These are phyloP conservation scores for Caloboletus firmus DNA, from an alignment of 1,284 basidiomycete genomes.

Conservation along the genomic window DNA sequence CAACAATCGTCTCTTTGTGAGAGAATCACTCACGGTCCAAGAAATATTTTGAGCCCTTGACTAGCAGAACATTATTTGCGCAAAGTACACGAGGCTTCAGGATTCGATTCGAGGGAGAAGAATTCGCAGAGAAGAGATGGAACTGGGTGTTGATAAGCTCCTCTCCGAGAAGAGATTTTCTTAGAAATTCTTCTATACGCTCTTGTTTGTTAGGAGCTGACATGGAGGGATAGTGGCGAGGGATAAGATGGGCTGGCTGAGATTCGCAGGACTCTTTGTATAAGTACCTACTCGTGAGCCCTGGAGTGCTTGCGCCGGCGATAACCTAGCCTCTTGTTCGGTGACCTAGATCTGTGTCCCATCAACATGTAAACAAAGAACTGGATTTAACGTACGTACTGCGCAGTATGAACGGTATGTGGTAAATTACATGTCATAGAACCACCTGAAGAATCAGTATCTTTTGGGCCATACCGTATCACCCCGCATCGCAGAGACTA, in stretches of 20 bases:
- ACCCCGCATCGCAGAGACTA: no score
- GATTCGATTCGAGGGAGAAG: slow-evolving; percentile 7
- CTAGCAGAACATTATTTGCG: slow-evolving; percentile 24
- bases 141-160: slow-evolving; percentile 34
- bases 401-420: neutral
- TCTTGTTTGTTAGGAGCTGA: slow-evolving; percentile 6
- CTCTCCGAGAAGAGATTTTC: slow-evolving; percentile 29
- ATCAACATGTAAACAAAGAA: neutral
- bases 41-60: slow-evolving; percentile 28
- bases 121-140: slow-evolving; percentile 28
- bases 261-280: neutral
- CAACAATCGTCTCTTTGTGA: neutral
- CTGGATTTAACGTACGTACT: no score
- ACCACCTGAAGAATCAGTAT: no score
- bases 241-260: neutral
- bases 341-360: neutral
- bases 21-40: slow-evolving; percentile 15
- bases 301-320: neutral
- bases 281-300: neutral
- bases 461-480: no score
- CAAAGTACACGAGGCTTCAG: slow-evolving; percentile 25
- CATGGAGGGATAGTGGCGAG: neutral
- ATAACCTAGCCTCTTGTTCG: neutral
- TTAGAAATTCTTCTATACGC: slow-evolving; percentile 21
- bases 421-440: no score